phyloP scores from a whole-genome alignment of 352 stramenopile species.

The Pythium phragmitis region DNA sequence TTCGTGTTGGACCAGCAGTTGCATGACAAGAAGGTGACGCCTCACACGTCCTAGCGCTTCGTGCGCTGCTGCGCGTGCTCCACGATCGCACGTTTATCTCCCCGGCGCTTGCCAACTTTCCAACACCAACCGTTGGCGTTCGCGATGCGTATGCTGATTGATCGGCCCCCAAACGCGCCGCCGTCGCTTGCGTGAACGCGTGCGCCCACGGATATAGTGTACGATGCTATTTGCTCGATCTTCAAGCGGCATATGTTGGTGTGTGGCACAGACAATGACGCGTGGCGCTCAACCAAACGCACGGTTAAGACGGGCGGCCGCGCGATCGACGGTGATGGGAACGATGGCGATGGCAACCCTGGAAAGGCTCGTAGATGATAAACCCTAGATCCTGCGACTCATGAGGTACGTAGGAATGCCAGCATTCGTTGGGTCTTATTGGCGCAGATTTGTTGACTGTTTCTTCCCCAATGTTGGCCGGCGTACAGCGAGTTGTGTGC shows the following conservation, averaged over 20 bases:
- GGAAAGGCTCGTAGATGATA: slow-evolving; percentile 55
- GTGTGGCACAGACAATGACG: slow-evolving; percentile 62
- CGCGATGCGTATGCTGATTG: slow-evolving; percentile 82
- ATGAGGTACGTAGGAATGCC: slow-evolving; percentile 27
- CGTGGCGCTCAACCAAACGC: slow-evolving; percentile 83
- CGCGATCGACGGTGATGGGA: slow-evolving; percentile 8
- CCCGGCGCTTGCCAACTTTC: slow-evolving; percentile 63
- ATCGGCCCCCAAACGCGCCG: slow-evolving; percentile 87
- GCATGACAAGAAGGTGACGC: slow-evolving; percentile 76
- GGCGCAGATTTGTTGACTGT: neutral
- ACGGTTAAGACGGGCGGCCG: slow-evolving; percentile 32
- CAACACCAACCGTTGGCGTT: slow-evolving; percentile 79
- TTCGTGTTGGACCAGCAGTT: slow-evolving; percentile 90
- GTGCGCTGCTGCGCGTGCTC: slow-evolving; percentile 90
- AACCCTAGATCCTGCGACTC: slow-evolving; percentile 63
- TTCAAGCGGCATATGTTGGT: slow-evolving; percentile 90
- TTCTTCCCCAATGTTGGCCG: slow-evolving; percentile 10
- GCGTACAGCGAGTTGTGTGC: slow-evolving; percentile 58
- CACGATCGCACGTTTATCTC: slow-evolving; percentile 87
- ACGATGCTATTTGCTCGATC: slow-evolving; percentile 91
- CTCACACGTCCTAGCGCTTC: slow-evolving; percentile 72
- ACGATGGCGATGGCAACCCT: neutral
- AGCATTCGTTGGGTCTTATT: neutral
- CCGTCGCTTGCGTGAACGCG: slow-evolving; percentile 89
- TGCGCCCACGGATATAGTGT: slow-evolving; percentile 91